Evolutionary conservation across 2,329 filamentous ascomycete genomes (phyloP), one percentile per base, ranked within the genome.

Genomic region (Ophidiomyces ophidiicola): DNA sequence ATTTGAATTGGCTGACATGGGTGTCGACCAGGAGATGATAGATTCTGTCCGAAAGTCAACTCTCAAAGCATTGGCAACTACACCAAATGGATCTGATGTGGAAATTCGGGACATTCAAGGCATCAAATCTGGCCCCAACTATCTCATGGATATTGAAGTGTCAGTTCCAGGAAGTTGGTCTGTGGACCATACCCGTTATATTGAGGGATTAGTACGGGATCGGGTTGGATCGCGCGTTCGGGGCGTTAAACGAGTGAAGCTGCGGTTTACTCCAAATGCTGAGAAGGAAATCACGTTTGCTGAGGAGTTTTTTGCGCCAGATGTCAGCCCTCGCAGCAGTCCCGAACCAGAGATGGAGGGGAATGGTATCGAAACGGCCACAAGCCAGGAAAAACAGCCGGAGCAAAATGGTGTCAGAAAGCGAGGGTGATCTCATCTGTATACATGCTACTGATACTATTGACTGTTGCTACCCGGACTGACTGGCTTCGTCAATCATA

Each of bases 81-180:
- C 80, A 14, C 58, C 59, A 36, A 64, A 71, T 36, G 67, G 73
- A 34, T 64, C 72, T 33, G 63, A 77, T 39, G 70, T 86, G 6
- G 76, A 83, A 53, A 64, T 94, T 32, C 74, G 80, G 31, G 80
- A 83, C 31, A 73, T 96, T 2, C 82, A 85, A 48, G 90, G 90
- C 39, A 73, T 94, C 62, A 98, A 98, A 64, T 90, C 85, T 3
- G 90, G 90, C 20, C 90, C 94, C 60, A 98, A 94, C 64, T 94
- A 92, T 57, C 69, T 96, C 20, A 78, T 96, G 50, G 90, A 96
- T 51, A 60, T 98, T 5, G 87, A 94, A 58, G 63, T 96, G 45
- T 81, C 76, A 1, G 82, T 92, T 11, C 85, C 88, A 0, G 72
- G 70, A 15, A 65, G 67, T 23, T 93, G 82, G 81, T 81, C 81